A percentile compares a stretch with the other conserved stretches of the same genome.
Evolutionary conservation across 1,284 basidiomycete species (phyloP).

Genomic region (Heliocybe sulcata): DNA sequence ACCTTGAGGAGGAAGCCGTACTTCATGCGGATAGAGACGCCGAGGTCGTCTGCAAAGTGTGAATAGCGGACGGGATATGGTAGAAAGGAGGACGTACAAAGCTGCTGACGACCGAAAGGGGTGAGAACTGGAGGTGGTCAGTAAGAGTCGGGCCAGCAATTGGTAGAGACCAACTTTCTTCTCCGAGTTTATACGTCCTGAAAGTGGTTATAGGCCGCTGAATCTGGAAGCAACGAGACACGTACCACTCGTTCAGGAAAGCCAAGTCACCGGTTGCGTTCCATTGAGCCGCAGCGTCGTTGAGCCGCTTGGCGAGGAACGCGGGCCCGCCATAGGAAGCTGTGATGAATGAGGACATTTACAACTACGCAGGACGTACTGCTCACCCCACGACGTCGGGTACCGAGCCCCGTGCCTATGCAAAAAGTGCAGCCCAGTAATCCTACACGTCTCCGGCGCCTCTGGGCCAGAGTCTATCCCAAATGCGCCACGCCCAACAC

Average conservation of each 20-base stretch:
- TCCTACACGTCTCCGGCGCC: conserved; percentile 58
- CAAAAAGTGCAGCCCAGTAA: conserved; percentile 71
- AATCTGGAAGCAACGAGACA: no score
- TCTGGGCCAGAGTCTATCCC: conserved; percentile 68
- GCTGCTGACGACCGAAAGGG: conserved; percentile 76
- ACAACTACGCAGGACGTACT: no score
- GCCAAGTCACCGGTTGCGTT: conserved; percentile 53
- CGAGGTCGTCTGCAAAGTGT: conserved; percentile 38
- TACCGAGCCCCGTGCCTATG: conserved; percentile 80
- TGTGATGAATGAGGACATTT: background rate
- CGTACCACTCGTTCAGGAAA: conserved; percentile 69
- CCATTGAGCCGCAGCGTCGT: conserved; percentile 49
- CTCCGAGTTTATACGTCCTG: conserved; percentile 69
- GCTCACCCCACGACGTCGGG: conserved; percentile 37
- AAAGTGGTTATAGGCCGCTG: no score
- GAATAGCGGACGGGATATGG: background rate
- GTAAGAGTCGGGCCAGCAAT: background rate
- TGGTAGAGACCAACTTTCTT: conserved; percentile 37
- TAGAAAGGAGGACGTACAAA: conserved; percentile 17
- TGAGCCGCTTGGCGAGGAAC: conserved; percentile 49
- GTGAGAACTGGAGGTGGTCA: conserved; percentile 43
- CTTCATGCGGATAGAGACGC: conserved; percentile 67
- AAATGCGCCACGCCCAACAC: conserved; percentile 59
- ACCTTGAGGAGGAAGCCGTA: conserved; percentile 70
- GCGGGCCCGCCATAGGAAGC: conserved; percentile 47